Percentiles rank a stretch among this genome's conserved stretches.
Evolutionary conservation across 768 basidiomycete genomes (phyloP).

Genomic region (Podaxis rugospora): DNA sequence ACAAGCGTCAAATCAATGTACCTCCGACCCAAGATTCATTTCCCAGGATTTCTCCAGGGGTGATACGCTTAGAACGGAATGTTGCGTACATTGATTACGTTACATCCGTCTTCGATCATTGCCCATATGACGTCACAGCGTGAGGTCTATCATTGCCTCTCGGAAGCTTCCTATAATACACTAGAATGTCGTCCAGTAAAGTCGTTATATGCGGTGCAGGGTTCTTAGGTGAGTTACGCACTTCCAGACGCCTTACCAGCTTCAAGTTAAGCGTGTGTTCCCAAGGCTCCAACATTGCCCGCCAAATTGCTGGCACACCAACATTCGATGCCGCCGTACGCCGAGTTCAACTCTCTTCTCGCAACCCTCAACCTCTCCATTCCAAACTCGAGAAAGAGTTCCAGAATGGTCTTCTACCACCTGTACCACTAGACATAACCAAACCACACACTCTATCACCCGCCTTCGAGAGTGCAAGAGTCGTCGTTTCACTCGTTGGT

Average conservation of each 20-base stretch:
- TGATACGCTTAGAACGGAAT: not conserved
- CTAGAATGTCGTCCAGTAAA: conserved; percentile 24
- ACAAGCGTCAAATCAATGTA: not conserved
- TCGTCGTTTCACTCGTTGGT: conserved; percentile 68
- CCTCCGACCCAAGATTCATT: too few species aligned
- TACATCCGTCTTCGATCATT: too few species aligned
- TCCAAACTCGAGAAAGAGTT: conserved; percentile 24
- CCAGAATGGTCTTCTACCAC: conserved; percentile 36
- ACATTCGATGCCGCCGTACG: conserved; percentile 21
- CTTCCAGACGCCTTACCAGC: not conserved
- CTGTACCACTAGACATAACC: conserved; percentile 51
- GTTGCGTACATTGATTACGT: not conserved
- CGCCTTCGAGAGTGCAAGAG: conserved; percentile 51
- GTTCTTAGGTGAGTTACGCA: conserved; percentile 49
- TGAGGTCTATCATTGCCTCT: not conserved
- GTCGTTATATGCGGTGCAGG: conserved; percentile 53
- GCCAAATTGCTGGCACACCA: conserved; percentile 35
- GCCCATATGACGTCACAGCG: conserved; percentile 1
- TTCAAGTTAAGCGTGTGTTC: not conserved
- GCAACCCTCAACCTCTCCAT: conserved; percentile 44
- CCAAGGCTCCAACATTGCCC: conserved; percentile 57
- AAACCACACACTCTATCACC: conserved; percentile 37
- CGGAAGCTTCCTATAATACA: not conserved
- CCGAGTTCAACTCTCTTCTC: conserved; percentile 55
- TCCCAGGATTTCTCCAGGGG: not conserved